Evolutionary conservation across 2,329 filamentous ascomycete species (phyloP).

Genomic region (Penicillium sp.): DNA sequence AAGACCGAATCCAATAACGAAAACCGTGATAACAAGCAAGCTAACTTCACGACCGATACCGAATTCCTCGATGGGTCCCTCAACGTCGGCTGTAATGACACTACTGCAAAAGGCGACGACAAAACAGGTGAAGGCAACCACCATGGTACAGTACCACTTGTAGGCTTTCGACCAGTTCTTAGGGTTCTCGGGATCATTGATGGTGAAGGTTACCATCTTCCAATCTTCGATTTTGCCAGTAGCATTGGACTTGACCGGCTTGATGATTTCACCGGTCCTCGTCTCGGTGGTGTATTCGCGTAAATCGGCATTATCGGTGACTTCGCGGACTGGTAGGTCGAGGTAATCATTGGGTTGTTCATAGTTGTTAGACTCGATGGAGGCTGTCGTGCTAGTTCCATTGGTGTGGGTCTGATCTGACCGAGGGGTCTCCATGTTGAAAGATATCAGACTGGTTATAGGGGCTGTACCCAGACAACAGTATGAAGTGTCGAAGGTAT

Average conservation of each 20-base stretch:
- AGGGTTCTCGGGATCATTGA: constrained; percentile 72
- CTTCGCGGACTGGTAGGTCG: constrained; percentile 65
- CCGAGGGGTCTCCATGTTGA: constrained; percentile 20
- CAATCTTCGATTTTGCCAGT: constrained; percentile 54
- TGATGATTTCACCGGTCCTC: constrained; percentile 60
- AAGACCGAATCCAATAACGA: constrained; percentile 79
- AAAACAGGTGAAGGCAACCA: constrained; percentile 74
- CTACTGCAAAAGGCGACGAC: constrained; percentile 70
- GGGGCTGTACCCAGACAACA: background rate
- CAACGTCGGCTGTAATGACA: constrained; percentile 75
- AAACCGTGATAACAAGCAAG: constrained; percentile 70
- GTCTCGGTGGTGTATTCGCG: constrained; percentile 68
- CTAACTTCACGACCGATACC: constrained; percentile 69
- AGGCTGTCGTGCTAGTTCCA: constrained; percentile 28
- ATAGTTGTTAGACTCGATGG: constrained; percentile 20
- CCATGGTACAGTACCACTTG: constrained; percentile 86
- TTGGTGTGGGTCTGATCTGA: constrained; percentile 13
- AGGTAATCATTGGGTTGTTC: constrained; percentile 47
- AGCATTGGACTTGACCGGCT: constrained; percentile 55
- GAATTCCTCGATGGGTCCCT: constrained; percentile 64
- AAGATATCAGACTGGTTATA: constrained; percentile 2
- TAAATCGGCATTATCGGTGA: constrained; percentile 61
- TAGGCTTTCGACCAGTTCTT: constrained; percentile 79
- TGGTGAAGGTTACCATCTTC: constrained; percentile 68
- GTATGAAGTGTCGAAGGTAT: background rate